Evolutionary conservation across 257 asterid species (phyloP).

Genomic region (Solanum lignicaule): DNA sequence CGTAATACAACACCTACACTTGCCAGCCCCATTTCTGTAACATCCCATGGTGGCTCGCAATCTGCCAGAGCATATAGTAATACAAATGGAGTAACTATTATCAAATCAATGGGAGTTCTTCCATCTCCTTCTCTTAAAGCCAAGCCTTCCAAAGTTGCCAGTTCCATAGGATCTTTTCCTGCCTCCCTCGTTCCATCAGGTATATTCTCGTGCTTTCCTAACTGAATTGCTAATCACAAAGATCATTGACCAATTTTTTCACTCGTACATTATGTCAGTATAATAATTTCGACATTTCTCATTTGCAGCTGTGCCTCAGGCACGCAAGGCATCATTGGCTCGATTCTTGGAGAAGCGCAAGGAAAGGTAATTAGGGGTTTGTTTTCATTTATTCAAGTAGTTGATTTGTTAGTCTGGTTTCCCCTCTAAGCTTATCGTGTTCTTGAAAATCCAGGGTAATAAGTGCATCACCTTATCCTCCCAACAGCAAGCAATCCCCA

Average conservation of each 20-base stretch:
- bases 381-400: neutral
- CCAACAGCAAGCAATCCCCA: constrained; percentile 19
- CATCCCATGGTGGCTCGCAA: constrained; percentile 21
- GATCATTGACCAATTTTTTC: neutral
- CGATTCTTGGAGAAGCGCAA: constrained; percentile 92
- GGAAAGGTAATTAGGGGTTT: constrained; percentile 47
- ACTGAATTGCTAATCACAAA: neutral
- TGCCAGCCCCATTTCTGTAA: constrained; percentile 26
- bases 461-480: constrained; percentile 40
- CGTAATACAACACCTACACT: constrained; percentile 19
- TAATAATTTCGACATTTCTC: neutral
- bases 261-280: neutral
- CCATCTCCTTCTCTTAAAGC: constrained; percentile 21
- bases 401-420: neutral
- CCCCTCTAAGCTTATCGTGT: neutral
- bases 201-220: constrained; percentile 4
- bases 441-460: constrained; percentile 32
- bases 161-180: constrained; percentile 27
- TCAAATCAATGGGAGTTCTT: constrained; percentile 21
- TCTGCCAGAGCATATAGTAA: constrained; percentile 16
- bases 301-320: constrained; percentile 75
- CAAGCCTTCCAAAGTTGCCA: constrained; percentile 27
- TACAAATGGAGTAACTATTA: constrained; percentile 8
- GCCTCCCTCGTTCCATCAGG: constrained; percentile 40
- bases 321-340: constrained; percentile 77